These are phyloP conservation scores for Symbiotaphrina buchneri DNA, from an alignment of 495 filamentous ascomycete species.

Conservation along the genomic window DNA sequence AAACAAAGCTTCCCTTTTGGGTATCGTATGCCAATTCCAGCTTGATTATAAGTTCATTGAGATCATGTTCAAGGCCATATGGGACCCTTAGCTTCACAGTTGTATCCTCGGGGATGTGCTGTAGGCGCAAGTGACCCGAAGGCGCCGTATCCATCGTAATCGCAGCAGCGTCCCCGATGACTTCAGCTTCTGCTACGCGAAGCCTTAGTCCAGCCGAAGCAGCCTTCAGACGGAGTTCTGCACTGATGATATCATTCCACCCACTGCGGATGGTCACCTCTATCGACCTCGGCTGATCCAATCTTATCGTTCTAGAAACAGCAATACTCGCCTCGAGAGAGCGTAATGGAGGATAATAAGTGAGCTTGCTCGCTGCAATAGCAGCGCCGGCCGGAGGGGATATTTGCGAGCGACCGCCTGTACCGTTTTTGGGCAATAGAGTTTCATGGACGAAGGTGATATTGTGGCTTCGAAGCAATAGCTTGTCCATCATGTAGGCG, in stretches of 20 bases:
- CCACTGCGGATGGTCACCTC: slow-evolving; percentile 55
- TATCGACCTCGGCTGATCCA: slow-evolving; percentile 53
- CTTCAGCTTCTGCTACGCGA: slow-evolving; percentile 43
- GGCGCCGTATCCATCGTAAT: slow-evolving; percentile 36
- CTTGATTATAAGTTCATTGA: slow-evolving; percentile 33
- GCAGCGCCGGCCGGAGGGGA: slow-evolving; percentile 15
- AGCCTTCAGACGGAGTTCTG: slow-evolving; percentile 51
- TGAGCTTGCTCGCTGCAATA: slow-evolving; percentile 13
- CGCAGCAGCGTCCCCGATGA: slow-evolving; percentile 28
- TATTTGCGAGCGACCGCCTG: slow-evolving; percentile 8
- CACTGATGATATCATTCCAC: slow-evolving; percentile 46
- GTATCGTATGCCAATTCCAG: slow-evolving; percentile 65
- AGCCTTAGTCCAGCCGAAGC: slow-evolving; percentile 77
- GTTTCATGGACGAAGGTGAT: slow-evolving; percentile 41
- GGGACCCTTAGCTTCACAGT: slow-evolving; percentile 43
- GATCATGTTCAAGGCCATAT: slow-evolving; percentile 64
- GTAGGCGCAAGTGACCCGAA: slow-evolving; percentile 35
- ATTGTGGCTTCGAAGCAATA: slow-evolving; percentile 45
- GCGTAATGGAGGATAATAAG: slow-evolving; percentile 24
- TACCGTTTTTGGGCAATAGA: slow-evolving; percentile 11
- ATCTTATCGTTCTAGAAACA: slow-evolving; percentile 36
- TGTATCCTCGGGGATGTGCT: slow-evolving; percentile 16
- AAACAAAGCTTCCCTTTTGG: slow-evolving; percentile 45
- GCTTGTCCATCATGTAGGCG: slow-evolving; percentile 49
- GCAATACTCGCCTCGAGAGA: slow-evolving; percentile 24